Evolutionary conservation across 2,329 filamentous ascomycete species (phyloP), one percentile per base, ranked within the genome.

Genomic region (Fusarium nodosum): DNA sequence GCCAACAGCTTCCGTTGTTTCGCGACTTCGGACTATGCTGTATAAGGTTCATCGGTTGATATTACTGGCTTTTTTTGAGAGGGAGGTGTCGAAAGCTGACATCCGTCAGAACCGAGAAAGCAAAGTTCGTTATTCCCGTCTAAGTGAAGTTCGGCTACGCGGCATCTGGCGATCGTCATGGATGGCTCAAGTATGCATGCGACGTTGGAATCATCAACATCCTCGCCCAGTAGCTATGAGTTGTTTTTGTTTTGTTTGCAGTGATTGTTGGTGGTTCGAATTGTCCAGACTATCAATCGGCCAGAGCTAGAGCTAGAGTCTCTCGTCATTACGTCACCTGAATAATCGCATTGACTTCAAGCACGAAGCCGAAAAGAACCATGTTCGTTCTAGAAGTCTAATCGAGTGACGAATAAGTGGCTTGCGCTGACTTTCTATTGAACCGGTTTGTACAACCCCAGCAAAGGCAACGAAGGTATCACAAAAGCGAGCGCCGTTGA

Each of bases 101-200:
- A 64, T 62, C 60, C 60, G 50, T 46, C 60, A 63, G 60, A 64
- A 64, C 60, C 60, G 60, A 64, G 46, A 45, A 41, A 15, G 20
- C 54, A 58, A 33, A 42, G 31, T 54, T 30, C n/a, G 15, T 58
- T 58, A 58, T 58, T 54, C 28, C 55, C 55, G 41, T 30, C 28
- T 41, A 47, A 61, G 58, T 44, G 38, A 31, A 41, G 26, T 41
- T 56, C 44, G 26, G 31, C 38, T 58, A 55, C 28, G 57, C 45
- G 57, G 57, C 44, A 60, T 41, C 22, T 34, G 20, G 20, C 9
- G 36, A 44, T 57, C 44, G 45, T 63, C 60, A 64, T 63, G 41
- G 47, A 48, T 33, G 39, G 24, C 31, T 30, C 16, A 50, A n/a
- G 31, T 20, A 38, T 56, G 31, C 41, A 44, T 46, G n/a, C 44